Conservation (phyloP, 192 early-diverging fungal species). For the Chytriomyces hyalinus region DNA sequence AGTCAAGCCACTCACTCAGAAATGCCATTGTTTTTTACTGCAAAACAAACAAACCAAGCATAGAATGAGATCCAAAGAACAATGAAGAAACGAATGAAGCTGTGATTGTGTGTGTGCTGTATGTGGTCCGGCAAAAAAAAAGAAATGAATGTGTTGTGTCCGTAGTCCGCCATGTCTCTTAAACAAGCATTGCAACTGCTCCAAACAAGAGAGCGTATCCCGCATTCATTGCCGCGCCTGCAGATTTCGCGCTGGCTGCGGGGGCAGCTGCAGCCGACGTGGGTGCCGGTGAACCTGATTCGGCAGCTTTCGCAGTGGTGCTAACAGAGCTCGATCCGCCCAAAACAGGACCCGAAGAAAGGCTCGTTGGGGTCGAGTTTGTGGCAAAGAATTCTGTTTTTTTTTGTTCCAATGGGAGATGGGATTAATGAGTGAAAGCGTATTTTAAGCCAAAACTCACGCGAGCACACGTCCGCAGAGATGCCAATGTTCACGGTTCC, state of each 20-base stretch:
- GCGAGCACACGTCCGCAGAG: not conserved
- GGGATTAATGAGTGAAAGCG: not conserved
- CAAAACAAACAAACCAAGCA: too few relatives aligned
- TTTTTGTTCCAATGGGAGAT: not conserved
- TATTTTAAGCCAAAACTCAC: not conserved
- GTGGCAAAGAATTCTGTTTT: slow-evolving; percentile 20
- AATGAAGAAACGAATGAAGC: too few relatives aligned
- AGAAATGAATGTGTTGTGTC: too few relatives aligned
- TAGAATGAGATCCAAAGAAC: too few relatives aligned
- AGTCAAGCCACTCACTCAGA: too few relatives aligned
- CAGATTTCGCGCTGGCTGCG: not conserved
- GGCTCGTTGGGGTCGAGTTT: slow-evolving; percentile 7
- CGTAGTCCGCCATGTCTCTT: too few relatives aligned
- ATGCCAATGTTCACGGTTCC: not conserved
- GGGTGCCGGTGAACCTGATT: not conserved
- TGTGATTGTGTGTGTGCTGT: too few relatives aligned
- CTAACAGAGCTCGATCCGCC: not conserved
- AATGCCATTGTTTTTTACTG: too few relatives aligned
- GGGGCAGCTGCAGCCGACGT: not conserved
- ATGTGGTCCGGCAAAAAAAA: too few relatives aligned
- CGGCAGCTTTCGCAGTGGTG: not conserved
- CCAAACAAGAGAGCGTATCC: not conserved
- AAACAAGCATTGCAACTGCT: not conserved
- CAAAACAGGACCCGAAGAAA: not conserved
- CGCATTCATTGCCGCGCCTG: not conserved